phyloP scores from a whole-genome alignment of 805 yeast species.

The Zygotorulaspora chibaensis region DNA sequence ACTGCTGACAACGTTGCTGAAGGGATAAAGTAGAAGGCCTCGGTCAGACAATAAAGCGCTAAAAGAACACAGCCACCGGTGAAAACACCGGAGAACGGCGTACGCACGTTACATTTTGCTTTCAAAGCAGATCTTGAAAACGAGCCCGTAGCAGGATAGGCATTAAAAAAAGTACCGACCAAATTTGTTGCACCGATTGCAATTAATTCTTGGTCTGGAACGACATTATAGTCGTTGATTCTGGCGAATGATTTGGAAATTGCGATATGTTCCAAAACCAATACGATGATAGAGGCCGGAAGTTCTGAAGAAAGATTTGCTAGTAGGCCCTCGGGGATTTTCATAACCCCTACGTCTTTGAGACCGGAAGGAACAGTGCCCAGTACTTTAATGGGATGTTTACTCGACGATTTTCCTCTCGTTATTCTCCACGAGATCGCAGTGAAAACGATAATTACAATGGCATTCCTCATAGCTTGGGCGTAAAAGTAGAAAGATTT shows the following conservation, averaged over 20 bases:
- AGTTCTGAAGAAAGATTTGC: conserved; percentile 65
- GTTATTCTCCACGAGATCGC: conserved; percentile 76
- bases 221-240: conserved; percentile 82
- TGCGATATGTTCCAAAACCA: conserved; percentile 87
- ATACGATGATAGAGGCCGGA: conserved; percentile 80
- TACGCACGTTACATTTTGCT: conserved; percentile 91
- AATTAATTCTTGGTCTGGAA: conserved; percentile 89
- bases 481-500: conserved; percentile 58
- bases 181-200: conserved; percentile 92
- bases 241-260: conserved; percentile 92
- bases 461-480: conserved; percentile 74
- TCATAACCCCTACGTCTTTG: conserved; percentile 68
- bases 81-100: conserved; percentile 88
- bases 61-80: conserved; percentile 85
- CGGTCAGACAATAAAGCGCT: conserved; percentile 80
- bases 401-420: conserved; percentile 42
- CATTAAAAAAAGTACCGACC: conserved; percentile 86
- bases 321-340: conserved; percentile 55
- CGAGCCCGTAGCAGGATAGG: conserved; percentile 95
- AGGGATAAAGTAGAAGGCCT: conserved; percentile 83
- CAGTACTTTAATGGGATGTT: conserved; percentile 48
- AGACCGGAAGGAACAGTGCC: conserved; percentile 84
- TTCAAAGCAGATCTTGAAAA: conserved; percentile 92
- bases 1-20: conserved; percentile 83
- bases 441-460: conserved; percentile 77